Evolutionary conservation across 192 early-diverging fungal genomes (phyloP).

Genomic region (Spinellus fusiger): DNA sequence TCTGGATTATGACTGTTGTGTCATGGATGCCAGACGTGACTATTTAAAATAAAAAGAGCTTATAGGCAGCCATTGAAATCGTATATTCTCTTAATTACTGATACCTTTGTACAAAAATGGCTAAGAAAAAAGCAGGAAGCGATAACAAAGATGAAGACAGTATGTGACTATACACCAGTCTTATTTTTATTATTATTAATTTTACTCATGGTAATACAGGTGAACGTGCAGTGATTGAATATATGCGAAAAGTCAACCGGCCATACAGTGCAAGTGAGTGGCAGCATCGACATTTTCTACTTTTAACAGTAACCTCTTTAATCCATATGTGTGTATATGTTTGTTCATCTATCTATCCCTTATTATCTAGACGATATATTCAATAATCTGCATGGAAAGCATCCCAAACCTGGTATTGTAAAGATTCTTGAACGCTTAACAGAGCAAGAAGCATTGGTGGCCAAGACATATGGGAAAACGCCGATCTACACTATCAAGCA

Average conservation of each 20-base stretch:
- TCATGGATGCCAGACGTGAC: too few species aligned
- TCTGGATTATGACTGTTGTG: too few species aligned
- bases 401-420: conserved; percentile 1
- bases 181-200: not conserved
- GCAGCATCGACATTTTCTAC: not conserved
- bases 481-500: conserved; percentile 5
- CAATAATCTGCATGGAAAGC: conserved; percentile 11
- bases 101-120: too few species aligned
- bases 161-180: not conserved
- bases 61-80: too few species aligned
- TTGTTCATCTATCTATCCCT: not conserved
- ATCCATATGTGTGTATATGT: not conserved
- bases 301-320: not conserved
- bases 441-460: not conserved
- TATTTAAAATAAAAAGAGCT: too few species aligned
- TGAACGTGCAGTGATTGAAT: not conserved
- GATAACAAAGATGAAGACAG: not conserved
- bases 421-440: conserved; percentile 1
- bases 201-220: not conserved
- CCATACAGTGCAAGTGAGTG: conserved; percentile 15
- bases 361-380: conserved; percentile 3
- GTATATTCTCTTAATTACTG: too few species aligned
- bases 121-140: too few species aligned
- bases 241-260: conserved; percentile 11
- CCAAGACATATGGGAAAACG: conserved; percentile 11